phyloP scores from a whole-genome alignment of 2,329 filamentous ascomycete genomes.

The Penicillium sp. region DNA sequence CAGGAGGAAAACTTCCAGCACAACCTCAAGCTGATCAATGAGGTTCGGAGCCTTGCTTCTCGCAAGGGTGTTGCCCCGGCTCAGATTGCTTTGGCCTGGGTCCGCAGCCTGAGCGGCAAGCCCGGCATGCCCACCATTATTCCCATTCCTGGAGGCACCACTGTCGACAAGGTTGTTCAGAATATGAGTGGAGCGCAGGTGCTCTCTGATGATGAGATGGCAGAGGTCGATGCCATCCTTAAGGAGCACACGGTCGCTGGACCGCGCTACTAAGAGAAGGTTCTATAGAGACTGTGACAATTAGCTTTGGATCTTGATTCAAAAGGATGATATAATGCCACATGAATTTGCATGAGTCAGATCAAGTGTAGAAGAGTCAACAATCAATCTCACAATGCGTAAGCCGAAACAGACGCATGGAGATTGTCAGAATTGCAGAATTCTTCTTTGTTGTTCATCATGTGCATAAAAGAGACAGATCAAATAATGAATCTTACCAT shows the following conservation, averaged over 20 bases:
- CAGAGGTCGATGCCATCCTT: slow-evolving; percentile 50
- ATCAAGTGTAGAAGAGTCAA: slow-evolving; percentile 48
- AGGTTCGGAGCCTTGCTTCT: slow-evolving; percentile 44
- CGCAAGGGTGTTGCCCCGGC: slow-evolving; percentile 43
- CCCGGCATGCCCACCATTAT: slow-evolving; percentile 44
- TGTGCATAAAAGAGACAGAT: slow-evolving; percentile 4
- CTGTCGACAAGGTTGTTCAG: slow-evolving; percentile 34
- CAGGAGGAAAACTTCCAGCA: slow-evolving; percentile 48
- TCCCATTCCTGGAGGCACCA: slow-evolving; percentile 37
- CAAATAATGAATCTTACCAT: slow-evolving; percentile 9
- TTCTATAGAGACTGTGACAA: slow-evolving; percentile 1
- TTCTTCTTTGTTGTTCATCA: slow-evolving; percentile 42
- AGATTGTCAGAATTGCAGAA: slow-evolving; percentile 47
- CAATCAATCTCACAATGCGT: slow-evolving; percentile 40
- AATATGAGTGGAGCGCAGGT: slow-evolving; percentile 29
- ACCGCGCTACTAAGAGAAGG: slow-evolving; percentile 22
- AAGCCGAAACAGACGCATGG: slow-evolving; percentile 22
- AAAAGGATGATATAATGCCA: slow-evolving; percentile 6
- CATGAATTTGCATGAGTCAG: slow-evolving; percentile 28
- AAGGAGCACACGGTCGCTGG: slow-evolving; percentile 42
- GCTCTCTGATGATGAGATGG: slow-evolving; percentile 39
- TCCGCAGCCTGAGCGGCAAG: slow-evolving; percentile 41
- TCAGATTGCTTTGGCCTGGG: slow-evolving; percentile 51
- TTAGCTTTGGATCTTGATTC: slow-evolving; percentile 15
- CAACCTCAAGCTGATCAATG: slow-evolving; percentile 48